A percentile compares a stretch with the other conserved stretches of the same genome.
Conservation (phyloP, 2,329 filamentous ascomycete species). For the Teratosphaeria epicoccoides region DNA sequence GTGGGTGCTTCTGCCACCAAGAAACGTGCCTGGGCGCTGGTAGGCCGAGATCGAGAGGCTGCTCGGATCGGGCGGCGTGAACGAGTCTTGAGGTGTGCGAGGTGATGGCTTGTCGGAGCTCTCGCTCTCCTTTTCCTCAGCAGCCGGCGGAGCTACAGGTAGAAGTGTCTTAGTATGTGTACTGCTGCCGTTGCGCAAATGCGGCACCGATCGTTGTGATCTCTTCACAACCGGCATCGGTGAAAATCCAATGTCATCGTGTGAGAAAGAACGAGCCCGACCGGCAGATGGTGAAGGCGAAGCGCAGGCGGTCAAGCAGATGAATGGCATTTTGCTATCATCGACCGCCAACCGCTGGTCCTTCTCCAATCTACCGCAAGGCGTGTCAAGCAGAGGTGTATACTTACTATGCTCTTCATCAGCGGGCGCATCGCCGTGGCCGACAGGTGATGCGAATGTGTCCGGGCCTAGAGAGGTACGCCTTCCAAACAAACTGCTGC, state of each 20-base stretch:
- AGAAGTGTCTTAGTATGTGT: slow-evolving; percentile 13
- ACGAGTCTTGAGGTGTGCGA: slow-evolving; percentile 66
- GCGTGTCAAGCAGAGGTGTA: slow-evolving; percentile 16
- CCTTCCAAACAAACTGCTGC: slow-evolving; percentile 40
- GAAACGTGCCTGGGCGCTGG: slow-evolving; percentile 28
- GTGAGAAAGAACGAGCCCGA: slow-evolving; percentile 30
- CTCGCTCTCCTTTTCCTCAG: slow-evolving; percentile 6
- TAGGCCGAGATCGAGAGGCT: slow-evolving; percentile 68
- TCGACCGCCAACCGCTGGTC: slow-evolving; percentile 11
- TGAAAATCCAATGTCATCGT: slow-evolving; percentile 26
- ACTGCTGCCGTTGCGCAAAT: slow-evolving; percentile 12
- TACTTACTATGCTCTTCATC: slow-evolving; percentile 30
- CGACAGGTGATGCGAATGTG: slow-evolving; percentile 34
- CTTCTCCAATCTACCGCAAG: slow-evolving; percentile 16
- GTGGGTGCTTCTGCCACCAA: slow-evolving; percentile 25
- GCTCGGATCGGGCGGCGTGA: slow-evolving; percentile 69
- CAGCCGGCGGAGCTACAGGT: slow-evolving; percentile 13
- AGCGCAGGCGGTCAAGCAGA: slow-evolving; percentile 24
- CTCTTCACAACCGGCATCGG: slow-evolving; percentile 32
- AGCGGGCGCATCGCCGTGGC: slow-evolving; percentile 21
- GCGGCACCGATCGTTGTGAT: slow-evolving; percentile 18
- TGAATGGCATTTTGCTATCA: slow-evolving; percentile 23
- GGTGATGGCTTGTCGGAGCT: slow-evolving; percentile 18
- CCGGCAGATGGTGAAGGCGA: slow-evolving; percentile 27
- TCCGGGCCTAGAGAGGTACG: slow-evolving; percentile 36